Evolutionary conservation across 768 basidiomycete genomes (phyloP).

Genomic region (Coprinopsis cinerea): DNA sequence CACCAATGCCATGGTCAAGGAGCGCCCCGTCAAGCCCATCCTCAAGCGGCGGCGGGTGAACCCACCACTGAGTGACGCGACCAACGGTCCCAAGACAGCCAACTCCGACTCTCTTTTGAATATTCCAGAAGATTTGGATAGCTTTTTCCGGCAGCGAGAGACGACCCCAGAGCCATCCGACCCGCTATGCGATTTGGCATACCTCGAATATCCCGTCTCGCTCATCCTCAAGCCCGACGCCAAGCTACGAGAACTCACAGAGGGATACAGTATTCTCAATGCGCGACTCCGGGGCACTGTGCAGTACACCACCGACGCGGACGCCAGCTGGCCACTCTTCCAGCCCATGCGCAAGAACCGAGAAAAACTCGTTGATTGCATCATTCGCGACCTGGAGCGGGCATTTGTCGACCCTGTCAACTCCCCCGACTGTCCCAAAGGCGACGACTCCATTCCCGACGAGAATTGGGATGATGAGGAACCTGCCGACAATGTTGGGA

Average conservation of each 20-base stretch:
- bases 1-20: slow-evolving; percentile 27
- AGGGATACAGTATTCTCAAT: slow-evolving; percentile 67
- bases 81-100: neutral
- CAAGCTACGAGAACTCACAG: slow-evolving; percentile 54
- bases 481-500: slow-evolving; percentile 22
- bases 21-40: slow-evolving; percentile 19
- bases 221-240: slow-evolving; percentile 47
- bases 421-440: slow-evolving; percentile 12
- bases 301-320: slow-evolving; percentile 39
- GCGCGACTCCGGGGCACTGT: slow-evolving; percentile 53
- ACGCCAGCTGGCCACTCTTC: slow-evolving; percentile 68
- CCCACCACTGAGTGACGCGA: slow-evolving; percentile 6
- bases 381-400: slow-evolving; percentile 64
- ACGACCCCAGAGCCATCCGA: slow-evolving; percentile 73
- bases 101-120: neutral
- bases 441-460: slow-evolving; percentile 17
- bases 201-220: slow-evolving; percentile 54
- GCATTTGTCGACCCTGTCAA: slow-evolving; percentile 56
- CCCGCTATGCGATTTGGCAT: slow-evolving; percentile 56
- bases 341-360: slow-evolving; percentile 57
- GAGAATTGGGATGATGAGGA: slow-evolving; percentile 24
- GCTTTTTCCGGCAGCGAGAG: slow-evolving; percentile 34
- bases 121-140: slow-evolving; percentile 6
- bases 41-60: slow-evolving; percentile 16
- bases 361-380: slow-evolving; percentile 44